Conservation (phyloP, 352 stramenopile genomes). For the Globisporangium spiculum region DNA sequence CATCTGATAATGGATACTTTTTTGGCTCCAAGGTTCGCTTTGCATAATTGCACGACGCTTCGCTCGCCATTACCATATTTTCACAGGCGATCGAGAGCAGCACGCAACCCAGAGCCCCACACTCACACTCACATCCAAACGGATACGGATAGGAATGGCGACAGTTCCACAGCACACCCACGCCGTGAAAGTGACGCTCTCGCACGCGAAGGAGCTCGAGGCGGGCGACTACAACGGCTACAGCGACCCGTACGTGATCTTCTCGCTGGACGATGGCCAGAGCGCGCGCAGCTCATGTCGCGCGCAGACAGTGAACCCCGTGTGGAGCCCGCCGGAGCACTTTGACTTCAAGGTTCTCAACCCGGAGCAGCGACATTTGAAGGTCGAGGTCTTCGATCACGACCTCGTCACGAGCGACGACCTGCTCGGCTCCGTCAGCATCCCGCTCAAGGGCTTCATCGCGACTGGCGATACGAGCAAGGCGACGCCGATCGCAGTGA, state of each 20-base stretch:
- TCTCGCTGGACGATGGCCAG: constrained; percentile 22
- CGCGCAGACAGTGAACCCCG: constrained; percentile 21
- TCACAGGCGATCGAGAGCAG: not conserved
- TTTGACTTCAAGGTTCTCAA: constrained; percentile 38
- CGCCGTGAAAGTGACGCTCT: constrained; percentile 26
- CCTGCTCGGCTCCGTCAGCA: constrained; percentile 21
- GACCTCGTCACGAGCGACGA: constrained; percentile 28
- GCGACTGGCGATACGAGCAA: not conserved
- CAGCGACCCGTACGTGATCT: constrained; percentile 35
- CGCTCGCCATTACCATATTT: not conserved
- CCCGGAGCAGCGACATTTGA: constrained; percentile 12
- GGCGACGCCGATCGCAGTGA: not conserved
- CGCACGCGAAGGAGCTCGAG: constrained; percentile 28
- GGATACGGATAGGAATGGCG: not conserved
- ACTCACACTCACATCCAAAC: no score
- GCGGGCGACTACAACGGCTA: constrained; percentile 28
- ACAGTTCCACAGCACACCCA: not conserved
- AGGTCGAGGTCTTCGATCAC: constrained; percentile 30
- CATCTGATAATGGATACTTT: constrained; percentile 13
- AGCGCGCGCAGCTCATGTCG: constrained; percentile 25
- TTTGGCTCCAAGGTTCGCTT: not conserved
- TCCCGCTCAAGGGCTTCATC: constrained; percentile 25
- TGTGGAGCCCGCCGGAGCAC: constrained; percentile 29
- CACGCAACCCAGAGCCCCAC: not conserved
- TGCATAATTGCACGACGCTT: not conserved